Percentiles rank a stretch among this genome's conserved stretches.
These are phyloP conservation scores for Laguncularia racemosa DNA, from an alignment of 345 rosid genomes.

Conservation along the genomic window DNA sequence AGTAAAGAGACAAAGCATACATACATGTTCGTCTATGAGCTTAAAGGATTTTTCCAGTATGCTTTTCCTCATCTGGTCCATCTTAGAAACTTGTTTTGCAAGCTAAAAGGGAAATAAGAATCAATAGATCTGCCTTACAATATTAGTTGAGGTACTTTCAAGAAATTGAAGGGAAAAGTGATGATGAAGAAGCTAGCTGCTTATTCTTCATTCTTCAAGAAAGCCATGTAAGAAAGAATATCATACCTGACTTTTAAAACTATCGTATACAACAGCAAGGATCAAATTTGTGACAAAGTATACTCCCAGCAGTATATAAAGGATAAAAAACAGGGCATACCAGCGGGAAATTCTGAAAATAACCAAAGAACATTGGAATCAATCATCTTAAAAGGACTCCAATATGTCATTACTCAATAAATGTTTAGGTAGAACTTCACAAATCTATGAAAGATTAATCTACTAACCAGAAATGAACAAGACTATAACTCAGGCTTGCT, in stretches of 20 bases:
- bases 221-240: slow-evolving; percentile 5
- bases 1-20: slow-evolving; percentile 16
- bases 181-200: no score
- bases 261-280: slow-evolving; percentile 95
- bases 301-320: slow-evolving; percentile 82
- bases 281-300: slow-evolving; percentile 97
- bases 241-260: slow-evolving; percentile 88
- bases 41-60: slow-evolving; percentile 73
- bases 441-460: no score
- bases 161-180: no score
- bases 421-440: no score
- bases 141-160: neutral
- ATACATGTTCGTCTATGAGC: slow-evolving; percentile 71
- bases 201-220: no score
- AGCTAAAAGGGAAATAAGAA: slow-evolving; percentile 41
- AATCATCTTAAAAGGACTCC: neutral
- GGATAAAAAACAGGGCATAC: slow-evolving; percentile 68
- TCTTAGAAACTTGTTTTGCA: slow-evolving; percentile 74
- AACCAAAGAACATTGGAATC: slow-evolving; percentile 1
- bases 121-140: neutral
- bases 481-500: no score
- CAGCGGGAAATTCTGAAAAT: slow-evolving; percentile 77
- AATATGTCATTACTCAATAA: neutral
- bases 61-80: slow-evolving; percentile 60
- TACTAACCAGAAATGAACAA: no score